These are phyloP conservation scores for Blastobotrys mokoenaii DNA, from an alignment of 805 yeast species.

Conservation along the genomic window DNA sequence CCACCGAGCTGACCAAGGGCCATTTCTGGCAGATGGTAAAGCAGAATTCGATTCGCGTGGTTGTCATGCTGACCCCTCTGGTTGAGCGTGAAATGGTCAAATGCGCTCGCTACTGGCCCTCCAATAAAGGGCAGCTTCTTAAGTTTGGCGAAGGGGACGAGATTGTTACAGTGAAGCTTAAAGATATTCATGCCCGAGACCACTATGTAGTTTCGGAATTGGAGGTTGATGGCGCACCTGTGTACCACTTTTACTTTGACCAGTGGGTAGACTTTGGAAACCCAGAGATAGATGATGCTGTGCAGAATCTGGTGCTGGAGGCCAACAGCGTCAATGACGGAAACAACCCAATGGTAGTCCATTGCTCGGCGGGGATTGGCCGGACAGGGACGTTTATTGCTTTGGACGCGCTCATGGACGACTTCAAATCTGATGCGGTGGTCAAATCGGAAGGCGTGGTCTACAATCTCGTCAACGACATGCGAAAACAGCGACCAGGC, in stretches of 20 bases:
- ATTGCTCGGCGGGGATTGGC: slow-evolving; percentile 97
- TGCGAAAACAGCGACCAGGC: slow-evolving; percentile 33
- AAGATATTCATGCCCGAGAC: background rate
- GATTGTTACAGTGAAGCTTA: slow-evolving; percentile 1
- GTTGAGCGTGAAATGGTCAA: slow-evolving; percentile 59
- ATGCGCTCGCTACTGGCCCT: slow-evolving; percentile 75
- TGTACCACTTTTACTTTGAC: slow-evolving; percentile 60
- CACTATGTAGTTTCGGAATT: slow-evolving; percentile 12
- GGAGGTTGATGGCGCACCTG: slow-evolving; percentile 9
- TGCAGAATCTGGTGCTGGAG: slow-evolving; percentile 43
- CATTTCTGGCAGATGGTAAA: slow-evolving; percentile 81
- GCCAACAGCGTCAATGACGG: slow-evolving; percentile 34
- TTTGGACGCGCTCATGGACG: slow-evolving; percentile 41
- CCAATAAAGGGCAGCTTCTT: background rate
- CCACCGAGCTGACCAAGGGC: slow-evolving; percentile 58
- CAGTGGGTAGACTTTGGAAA: slow-evolving; percentile 83
- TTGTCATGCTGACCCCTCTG: slow-evolving; percentile 71
- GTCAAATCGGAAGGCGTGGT: slow-evolving; percentile 2
- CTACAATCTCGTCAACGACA: slow-evolving; percentile 19
- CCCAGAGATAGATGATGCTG: slow-evolving; percentile 37
- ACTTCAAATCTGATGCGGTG: background rate
- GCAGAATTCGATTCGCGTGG: slow-evolving; percentile 53
- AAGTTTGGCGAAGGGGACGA: background rate
- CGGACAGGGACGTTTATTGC: slow-evolving; percentile 86
- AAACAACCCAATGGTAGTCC: slow-evolving; percentile 60